Evolutionary conservation across 352 stramenopile genomes (phyloP), one percentile per base, ranked within the genome.

Genomic region (Globisporangium viniferum): DNA sequence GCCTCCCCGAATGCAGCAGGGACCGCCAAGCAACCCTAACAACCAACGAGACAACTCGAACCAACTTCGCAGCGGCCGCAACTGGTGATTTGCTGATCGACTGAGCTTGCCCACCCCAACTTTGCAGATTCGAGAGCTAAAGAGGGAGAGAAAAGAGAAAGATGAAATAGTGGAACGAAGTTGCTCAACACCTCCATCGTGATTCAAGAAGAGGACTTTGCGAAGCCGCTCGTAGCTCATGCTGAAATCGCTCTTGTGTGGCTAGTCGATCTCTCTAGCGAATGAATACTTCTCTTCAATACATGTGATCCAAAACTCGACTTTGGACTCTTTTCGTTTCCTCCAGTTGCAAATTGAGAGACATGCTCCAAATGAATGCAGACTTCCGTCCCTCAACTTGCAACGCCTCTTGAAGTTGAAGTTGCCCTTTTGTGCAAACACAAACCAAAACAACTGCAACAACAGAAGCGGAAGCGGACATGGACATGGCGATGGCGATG

Each of bases 401-500:
- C 24, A 57, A 20, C 27, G 2, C 8, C 8, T 61, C 27, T 46
- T 5, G 8, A 24, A 63, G 71, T 75, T 77, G 72, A 77, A 77
- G 72, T 77, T 72, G 72, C 59, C 48, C 27, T 61, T 67, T 48
- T 51, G 5, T 51, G 5, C 39, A 36, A 48, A 15, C 44, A 5
- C 44, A 22, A 22, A 6, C 44, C 22, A 22, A 22, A 24, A 6
- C 18, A 51, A 22, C 44, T n/a, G 9, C 18, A 51, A 3, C 15
- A 6, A 9, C 49, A 31, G 2, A 33, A 57, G 10, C 20, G 3
- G 1, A 46, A 24, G 10, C 20, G 3, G 1, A 46, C 14, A 51
- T 48, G 56, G 22, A 61, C 8, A 7, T 5, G 56, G 33, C 31
- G 56, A 55, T 67, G 56, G 54, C 60, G 56, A 55, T 67, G 56